Conservation (phyloP, 2,329 filamentous ascomycete species). For the Fusarium tupiense region DNA sequence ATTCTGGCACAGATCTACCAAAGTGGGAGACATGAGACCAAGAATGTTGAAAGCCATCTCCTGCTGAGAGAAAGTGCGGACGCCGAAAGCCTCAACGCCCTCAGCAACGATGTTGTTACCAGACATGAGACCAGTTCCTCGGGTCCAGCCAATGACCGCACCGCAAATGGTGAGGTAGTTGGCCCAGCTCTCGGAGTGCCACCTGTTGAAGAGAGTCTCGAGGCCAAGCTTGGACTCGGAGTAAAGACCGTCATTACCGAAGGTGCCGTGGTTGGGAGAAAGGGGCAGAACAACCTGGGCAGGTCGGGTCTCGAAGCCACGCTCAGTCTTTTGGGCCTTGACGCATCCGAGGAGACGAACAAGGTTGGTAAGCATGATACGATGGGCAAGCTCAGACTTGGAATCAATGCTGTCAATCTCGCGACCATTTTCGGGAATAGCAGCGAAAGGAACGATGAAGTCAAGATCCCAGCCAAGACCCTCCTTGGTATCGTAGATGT, state of each 20-base stretch:
- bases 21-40: constrained; percentile 91
- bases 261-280: constrained; percentile 98
- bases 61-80: constrained; percentile 98
- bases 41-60: constrained; percentile 99
- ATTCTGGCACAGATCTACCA: constrained; percentile 94
- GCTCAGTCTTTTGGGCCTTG: constrained; percentile 88
- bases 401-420: constrained; percentile 98
- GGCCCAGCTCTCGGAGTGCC: constrained; percentile 97
- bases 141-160: constrained; percentile 98
- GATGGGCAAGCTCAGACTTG: constrained; percentile 96
- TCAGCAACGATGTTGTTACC: constrained; percentile 98
- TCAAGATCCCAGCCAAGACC: constrained; percentile 98
- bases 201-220: constrained; percentile 97
- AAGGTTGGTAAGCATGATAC: constrained; percentile 98
- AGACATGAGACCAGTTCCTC: constrained; percentile 96
- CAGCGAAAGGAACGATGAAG: constrained; percentile 94
- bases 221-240: constrained; percentile 97
- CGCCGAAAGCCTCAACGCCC: constrained; percentile 94
- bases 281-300: constrained; percentile 96
- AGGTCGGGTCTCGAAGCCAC: constrained; percentile 92
- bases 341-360: constrained; percentile 89
- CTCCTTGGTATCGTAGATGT: constrained; percentile 96
- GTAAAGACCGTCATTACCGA: constrained; percentile 97
- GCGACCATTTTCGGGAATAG: constrained; percentile 96
- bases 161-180: constrained; percentile 98